Evolutionary conservation across 176 grass and related monocot species (phyloP), one percentile per base, ranked within the genome.

Genomic region (Echinochloa phyllopogon): DNA sequence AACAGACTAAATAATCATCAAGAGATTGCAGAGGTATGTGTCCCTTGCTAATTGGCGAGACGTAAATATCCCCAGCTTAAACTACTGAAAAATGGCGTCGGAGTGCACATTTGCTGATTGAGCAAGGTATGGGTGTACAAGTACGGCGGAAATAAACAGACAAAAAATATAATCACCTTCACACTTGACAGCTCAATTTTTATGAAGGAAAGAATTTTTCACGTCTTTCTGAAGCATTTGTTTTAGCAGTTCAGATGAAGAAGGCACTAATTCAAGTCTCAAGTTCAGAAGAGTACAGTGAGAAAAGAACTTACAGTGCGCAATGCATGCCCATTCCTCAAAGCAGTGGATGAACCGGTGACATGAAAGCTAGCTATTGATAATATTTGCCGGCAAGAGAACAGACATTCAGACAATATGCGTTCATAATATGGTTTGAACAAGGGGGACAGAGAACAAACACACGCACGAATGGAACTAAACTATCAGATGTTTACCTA

Each of bases 101-200:
- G 63, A 25, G 51, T 75, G 50, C n/a, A 38, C 11, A 69, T 89
- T 85, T 70, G 62, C 70, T 52, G 42, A 69, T 53, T 14, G 29
- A 69, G 73, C 6, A 41, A 64, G 39, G n/a, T 20, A 68, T 20
- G 69, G 3, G 56, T 7, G 74, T 56, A 74, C 57, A 73, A 47
- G 40, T 6, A 39, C 75, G 50, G 4, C 9, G 8, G 15, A 57
- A 24, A 76, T 3, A 49, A 69, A 39, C 0, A 69, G 77, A 40
- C 9, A 11, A 4, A 10, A 41, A 36, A 9, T 6, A 6, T 13
- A 4, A 29, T 63, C 52, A 52, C 6, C 55, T 62, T 87, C 38
- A 25, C 38, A 78, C 43, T 69, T 36, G 12, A 37, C 33, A 45
- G 25, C 15, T 37, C 14, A 70, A 40, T 48, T 72, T 83, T 38